phyloP scores from a whole-genome alignment of 768 basidiomycete species.

The Phaeolepiota aurea region DNA sequence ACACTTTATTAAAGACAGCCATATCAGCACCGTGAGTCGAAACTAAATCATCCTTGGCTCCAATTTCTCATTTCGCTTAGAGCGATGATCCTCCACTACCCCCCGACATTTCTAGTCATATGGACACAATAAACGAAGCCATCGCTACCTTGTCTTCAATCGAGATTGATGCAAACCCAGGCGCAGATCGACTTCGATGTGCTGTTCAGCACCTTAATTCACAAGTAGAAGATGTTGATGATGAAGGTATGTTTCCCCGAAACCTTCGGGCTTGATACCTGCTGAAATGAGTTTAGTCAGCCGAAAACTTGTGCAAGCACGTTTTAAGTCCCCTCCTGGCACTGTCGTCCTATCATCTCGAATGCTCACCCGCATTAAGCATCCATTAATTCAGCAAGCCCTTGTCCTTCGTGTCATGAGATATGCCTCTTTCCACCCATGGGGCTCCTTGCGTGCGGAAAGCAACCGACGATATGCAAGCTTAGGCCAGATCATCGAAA shows the following conservation, averaged over 20 bases:
- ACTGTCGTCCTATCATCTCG: slow-evolving; percentile 38
- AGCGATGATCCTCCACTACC: slow-evolving; percentile 14
- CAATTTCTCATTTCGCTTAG: background rate
- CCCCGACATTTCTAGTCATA: slow-evolving; percentile 18
- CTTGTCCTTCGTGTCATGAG: slow-evolving; percentile 53
- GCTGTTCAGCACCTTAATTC: slow-evolving; percentile 26
- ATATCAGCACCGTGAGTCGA: too few relatives aligned
- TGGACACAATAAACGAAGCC: slow-evolving; percentile 23
- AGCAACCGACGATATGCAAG: slow-evolving; percentile 40
- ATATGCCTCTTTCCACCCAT: slow-evolving; percentile 64
- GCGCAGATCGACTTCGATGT: slow-evolving; percentile 26
- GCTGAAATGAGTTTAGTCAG: slow-evolving; percentile 29
- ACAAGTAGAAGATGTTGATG: slow-evolving; percentile 31
- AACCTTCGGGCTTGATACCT: slow-evolving; percentile 5
- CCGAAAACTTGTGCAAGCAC: slow-evolving; percentile 22
- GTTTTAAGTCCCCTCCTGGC: slow-evolving; percentile 35
- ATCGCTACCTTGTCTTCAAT: slow-evolving; percentile 19
- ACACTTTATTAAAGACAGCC: too few relatives aligned
- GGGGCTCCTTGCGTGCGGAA: slow-evolving; percentile 66
- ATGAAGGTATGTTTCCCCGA: slow-evolving; percentile 26
- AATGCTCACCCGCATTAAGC: slow-evolving; percentile 21
- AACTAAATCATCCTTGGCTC: too few relatives aligned
- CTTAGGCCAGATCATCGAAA: slow-evolving; percentile 36
- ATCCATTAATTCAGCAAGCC: slow-evolving; percentile 27
- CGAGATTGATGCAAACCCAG: slow-evolving; percentile 21